These are phyloP conservation scores for Boletus rubropictus DNA, from an alignment of 768 basidiomycete species.

Conservation along the genomic window DNA sequence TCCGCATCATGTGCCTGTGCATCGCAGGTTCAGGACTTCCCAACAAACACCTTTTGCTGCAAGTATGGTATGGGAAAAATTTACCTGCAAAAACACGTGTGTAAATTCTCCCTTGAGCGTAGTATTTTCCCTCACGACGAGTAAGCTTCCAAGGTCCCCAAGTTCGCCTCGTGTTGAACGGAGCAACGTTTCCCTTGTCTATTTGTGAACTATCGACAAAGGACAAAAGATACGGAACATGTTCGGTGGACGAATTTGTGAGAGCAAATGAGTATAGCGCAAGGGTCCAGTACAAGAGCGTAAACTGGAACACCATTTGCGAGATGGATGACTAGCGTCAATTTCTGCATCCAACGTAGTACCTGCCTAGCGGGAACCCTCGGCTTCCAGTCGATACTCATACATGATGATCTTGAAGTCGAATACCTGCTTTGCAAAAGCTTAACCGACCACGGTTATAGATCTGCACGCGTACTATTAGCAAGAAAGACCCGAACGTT, in stretches of 20 bases:
- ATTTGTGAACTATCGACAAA: slow-evolving; percentile 28
- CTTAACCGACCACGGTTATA: too few relatives aligned
- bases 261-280: slow-evolving; percentile 25
- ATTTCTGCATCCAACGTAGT: not conserved
- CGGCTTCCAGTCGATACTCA: not conserved
- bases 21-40: slow-evolving; percentile 36
- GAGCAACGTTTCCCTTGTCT: slow-evolving; percentile 34
- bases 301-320: slow-evolving; percentile 35
- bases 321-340: slow-evolving; percentile 9
- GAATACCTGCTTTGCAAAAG: not conserved
- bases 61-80: slow-evolving; percentile 40
- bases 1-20: slow-evolving; percentile 20
- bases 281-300: slow-evolving; percentile 27
- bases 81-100: slow-evolving; percentile 34
- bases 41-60: slow-evolving; percentile 40
- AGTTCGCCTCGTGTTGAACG: slow-evolving; percentile 39
- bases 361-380: not conserved
- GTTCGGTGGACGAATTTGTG: slow-evolving; percentile 34
- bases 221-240: slow-evolving; percentile 33
- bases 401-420: not conserved
- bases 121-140: slow-evolving; percentile 1
- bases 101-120: not conserved
- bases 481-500: not conserved
- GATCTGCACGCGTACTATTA: not conserved
- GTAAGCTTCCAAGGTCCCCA: slow-evolving; percentile 32